Evolutionary conservation across 2,329 filamentous ascomycete species (phyloP), one percentile per base, ranked within the genome.

Genomic region (Tolypocladium amazonense): DNA sequence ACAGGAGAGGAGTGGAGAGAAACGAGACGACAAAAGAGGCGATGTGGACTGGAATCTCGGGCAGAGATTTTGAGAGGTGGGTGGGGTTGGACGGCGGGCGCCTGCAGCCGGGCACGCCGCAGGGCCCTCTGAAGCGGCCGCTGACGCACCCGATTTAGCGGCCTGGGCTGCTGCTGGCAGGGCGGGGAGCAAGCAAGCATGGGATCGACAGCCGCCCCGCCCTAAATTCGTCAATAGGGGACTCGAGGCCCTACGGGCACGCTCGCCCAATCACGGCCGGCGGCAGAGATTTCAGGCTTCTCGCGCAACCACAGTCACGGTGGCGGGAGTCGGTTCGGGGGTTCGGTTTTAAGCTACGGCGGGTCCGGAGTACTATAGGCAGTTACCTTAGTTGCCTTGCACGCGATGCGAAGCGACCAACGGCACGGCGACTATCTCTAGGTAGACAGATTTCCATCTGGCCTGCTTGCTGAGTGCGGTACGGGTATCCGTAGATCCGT

Each of bases 1-100:
- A 60, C 54, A 64, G 60, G 4, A 63, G 62, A 63, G 61, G 60
- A 62, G 61, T 59, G 58, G 62, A 64, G 62, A 67, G 55, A 56
- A 35, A 43, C 25, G 14, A 23, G 37, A 37, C 14, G 45, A 45
- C 30, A 38, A 15, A 33, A 57, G 53, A 47, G 43, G 47, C 33
- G 58, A 61, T 60, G 63, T 59, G 45, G 45, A 61, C 61, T 63
- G 61, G 57, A 62, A 57, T 59, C 60, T 62, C 54, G 52, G 61
- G 61, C 62, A 63, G 62, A 62, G 38, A 61, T 59, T 63, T 64
- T 45, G 55, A 18, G 50, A 23, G 27, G 43, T 35, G 39, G 43
- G 50, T 23, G n/a, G 55, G 25, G 38, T 25, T 23, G n/a, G 18
- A 9, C 3, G 2, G 41, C 7, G 23, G 43, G 8, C 23, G 27